Evolutionary conservation across 169 alveolate genomes (phyloP), one percentile per base, ranked within the genome.

Genomic region (Plasmodium cynomolgi): DNA sequence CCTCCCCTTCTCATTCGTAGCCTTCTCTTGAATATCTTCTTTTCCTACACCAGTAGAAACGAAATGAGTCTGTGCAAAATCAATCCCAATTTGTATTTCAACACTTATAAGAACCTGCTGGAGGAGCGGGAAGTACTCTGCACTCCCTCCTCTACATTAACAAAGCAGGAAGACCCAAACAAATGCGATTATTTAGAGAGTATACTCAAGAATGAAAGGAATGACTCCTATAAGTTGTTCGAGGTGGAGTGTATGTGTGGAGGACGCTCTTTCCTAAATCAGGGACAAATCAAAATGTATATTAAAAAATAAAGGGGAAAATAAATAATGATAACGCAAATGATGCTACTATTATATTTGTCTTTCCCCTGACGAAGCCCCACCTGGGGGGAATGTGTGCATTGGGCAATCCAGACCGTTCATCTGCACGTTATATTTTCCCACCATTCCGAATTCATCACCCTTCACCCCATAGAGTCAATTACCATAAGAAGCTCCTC

Each of bases 401-500:
- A 68, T 68, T 20, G n/a, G 15, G 13, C 13, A 8, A 68, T 68
- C 4, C 62, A 20, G 20, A 50, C 50, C 31, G 9, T n/a, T 34
- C 17, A 20, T 13, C 9, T 58, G 26, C 81, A 11, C n/a, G 17
- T 41, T 15, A 9, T 29, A 31, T 44, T 29, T 62, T 85, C 17
- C 29, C 4, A 74, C 58, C 44, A 7, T 54, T 75, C 50, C 41
- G 62, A 26, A 44, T 37, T 77, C 2, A 47, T 62, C 34, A 37
- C 17, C 3, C 44, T 20, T 20, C 23, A 4, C 44, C 26, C 6
- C 29, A 44, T 82, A 88, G 91, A 71, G 31, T 81, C 20, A 72
- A 81, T 47, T 96, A 96, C 83, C 95, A 92, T 77, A 75, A 85
- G 20, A 81, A 90, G 81, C 96, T 98, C 71, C 95, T 88, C 44